Base-by-base conservation (phyloP, 352 stramenopile genomes). In the Poterioochromonas sp. region DNA sequence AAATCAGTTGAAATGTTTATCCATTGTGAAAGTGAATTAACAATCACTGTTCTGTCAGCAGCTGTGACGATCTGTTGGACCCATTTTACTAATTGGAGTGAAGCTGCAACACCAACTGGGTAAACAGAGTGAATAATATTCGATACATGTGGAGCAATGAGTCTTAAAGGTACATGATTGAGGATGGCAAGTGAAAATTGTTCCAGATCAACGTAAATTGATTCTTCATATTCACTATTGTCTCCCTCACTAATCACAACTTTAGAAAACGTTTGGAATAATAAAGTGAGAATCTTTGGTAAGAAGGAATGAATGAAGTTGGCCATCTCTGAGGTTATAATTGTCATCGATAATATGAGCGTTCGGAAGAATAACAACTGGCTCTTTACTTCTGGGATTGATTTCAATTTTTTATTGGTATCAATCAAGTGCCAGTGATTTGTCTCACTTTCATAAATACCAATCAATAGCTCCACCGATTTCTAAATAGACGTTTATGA, bases 241-340 rank as follows among this genome's bases (percentile, higher is more conserved):
- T 58, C 47, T 58, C 26, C 47, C 15, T 26, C 47, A 58, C 15
- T 26, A 26, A 26, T 26, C 26, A 26, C 47, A 26, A 58, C 15
- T 26, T 58, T 58, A 15, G 47, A 26, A 15, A 26, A 58, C 15
- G 26, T 26, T 26, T 58, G 15, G 15, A 58, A 58, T 26, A 58
- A 58, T 26, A 58, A 26, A 26, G 47, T 15, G 15, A 58, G 47
- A 58, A 58, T 58, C 47, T 15, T 58, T 26, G 62, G 18, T 12
- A 70, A 22, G 62, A 22, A 70, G 18, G 62, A n/a, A 43, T 70
- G 62, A 35, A 15, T 43, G 62, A 70, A 70, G 11, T 35, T 44
- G 62, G 62, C 18, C 62, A 70, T 20, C 62, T 15, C 18, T 20
- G 62, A 70, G 62, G n/a, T 20, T n/a, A 70, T 43, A 43, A 70